Base-by-base conservation (phyloP, 139 green algal species). In the Deuterostichococcus epilithicus region DNA sequence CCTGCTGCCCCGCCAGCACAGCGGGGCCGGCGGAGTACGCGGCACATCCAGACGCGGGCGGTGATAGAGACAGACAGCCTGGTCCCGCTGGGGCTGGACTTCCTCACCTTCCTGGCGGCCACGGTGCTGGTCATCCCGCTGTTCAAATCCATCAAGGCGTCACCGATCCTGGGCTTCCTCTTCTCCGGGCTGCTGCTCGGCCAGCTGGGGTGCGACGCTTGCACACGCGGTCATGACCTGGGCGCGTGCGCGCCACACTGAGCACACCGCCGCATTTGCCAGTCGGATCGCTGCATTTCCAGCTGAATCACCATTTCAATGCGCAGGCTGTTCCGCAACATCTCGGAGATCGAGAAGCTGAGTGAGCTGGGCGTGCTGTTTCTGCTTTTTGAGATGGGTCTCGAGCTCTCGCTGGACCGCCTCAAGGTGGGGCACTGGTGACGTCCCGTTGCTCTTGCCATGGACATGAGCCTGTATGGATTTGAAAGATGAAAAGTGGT, bases 381-480 rank as follows among this genome's bases (percentile, higher is more conserved):
- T 79, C 77, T 99, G 82, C 86, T 99, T 37, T 99, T 98, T 83
- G 95, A 98, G 77, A 98, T 98, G 93, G 95, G 95, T 0, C 82
- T 99, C 71, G 95, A 99, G 87, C 88, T 99, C 42, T 93, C 86
- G 1, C 66, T 97, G 28, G 92, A 95, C 74, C 88, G 94, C 0
- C 86, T 99, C 28, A 93, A 94, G 87, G 88, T 91, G 39, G 26
- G 78, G 0, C 5, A 47, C 25, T 28, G 60, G 63, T 26, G 36
- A n/a, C 0, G 34, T 74, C 10, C 44, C 3, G 25, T 28, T 42
- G 3, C 60, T n/a, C 3, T 10, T 71, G 45, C 45, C 18, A 26
- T 60, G 13, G 18, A 60, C 45, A 60, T 26, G 18, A 60, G 15
- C 15, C 18, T 60, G 18, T 60, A 60, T 60, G 13, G 45, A 18